Percentiles rank a stretch among this genome's conserved stretches.
Evolutionary conservation across 352 stramenopile species (phyloP).

Genomic region (Nothophytophthora sp.): DNA sequence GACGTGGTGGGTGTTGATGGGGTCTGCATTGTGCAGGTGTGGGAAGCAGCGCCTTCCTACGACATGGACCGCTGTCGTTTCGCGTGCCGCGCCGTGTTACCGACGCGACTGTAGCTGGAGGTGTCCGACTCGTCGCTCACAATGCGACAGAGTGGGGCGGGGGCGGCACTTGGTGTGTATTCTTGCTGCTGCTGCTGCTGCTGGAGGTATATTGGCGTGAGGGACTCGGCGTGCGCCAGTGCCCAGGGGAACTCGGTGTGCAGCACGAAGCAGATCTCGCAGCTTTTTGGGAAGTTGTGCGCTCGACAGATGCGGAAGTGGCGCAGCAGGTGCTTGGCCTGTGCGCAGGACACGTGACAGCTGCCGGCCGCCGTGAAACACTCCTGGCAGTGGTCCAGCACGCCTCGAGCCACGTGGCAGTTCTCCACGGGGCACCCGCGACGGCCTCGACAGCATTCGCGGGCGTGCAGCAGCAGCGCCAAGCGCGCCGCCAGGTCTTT

Average conservation of each 20-base stretch:
- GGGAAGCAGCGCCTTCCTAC: too few species aligned
- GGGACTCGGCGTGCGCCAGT: conserved; percentile 31
- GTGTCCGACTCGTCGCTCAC: too few species aligned
- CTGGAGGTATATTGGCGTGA: conserved; percentile 33
- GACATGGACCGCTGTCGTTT: conserved; percentile 11
- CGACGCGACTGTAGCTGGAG: too few species aligned
- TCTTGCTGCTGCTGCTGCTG: background rate
- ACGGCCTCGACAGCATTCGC: conserved; percentile 39
- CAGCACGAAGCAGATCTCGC: conserved; percentile 30
- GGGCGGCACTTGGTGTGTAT: background rate
- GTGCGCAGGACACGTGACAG: conserved; percentile 46
- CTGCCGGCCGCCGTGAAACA: conserved; percentile 37
- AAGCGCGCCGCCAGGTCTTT: conserved; percentile 39
- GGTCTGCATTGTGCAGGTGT: background rate
- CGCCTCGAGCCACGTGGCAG: conserved; percentile 46
- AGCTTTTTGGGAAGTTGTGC: conserved; percentile 19
- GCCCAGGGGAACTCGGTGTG: conserved; percentile 37
- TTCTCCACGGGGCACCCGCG: conserved; percentile 28
- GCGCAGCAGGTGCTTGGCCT: conserved; percentile 49
- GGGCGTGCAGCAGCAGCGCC: conserved; percentile 45
- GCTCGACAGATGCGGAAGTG: conserved; percentile 47
- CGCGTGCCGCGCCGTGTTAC: background rate
- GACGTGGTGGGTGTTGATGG: too few species aligned
- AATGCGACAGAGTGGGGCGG: too few species aligned
- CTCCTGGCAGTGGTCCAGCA: conserved; percentile 59